phyloP scores from a whole-genome alignment of 441 rosid species.

The Biscutella laevigata region DNA sequence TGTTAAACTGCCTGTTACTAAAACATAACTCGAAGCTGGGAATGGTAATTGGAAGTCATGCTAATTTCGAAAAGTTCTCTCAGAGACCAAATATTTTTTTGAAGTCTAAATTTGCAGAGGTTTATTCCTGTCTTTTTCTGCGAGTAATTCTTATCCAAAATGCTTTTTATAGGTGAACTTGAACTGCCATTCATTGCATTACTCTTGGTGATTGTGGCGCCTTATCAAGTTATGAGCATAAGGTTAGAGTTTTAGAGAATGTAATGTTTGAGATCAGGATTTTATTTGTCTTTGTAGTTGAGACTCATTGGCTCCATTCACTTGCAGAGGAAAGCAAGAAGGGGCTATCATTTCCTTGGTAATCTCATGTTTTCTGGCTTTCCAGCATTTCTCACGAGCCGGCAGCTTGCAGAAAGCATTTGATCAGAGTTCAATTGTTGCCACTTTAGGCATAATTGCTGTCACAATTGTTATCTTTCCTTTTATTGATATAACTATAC shows the following conservation, averaged over 20 bases:
- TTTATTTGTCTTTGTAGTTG: not conserved
- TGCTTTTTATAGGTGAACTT: conserved; percentile 52
- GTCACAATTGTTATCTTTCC: conserved; percentile 40
- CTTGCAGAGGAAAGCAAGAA: conserved; percentile 59
- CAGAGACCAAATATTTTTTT: no score
- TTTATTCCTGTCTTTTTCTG: not conserved
- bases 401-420: conserved; percentile 66
- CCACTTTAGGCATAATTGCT: conserved; percentile 59
- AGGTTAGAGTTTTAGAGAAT: conserved; percentile 39
- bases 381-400: conserved; percentile 74
- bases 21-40: not conserved
- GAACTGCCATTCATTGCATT: conserved; percentile 74
- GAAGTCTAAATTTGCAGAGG: not conserved
- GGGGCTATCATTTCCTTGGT: conserved; percentile 57
- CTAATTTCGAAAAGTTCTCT: not conserved
- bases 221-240: conserved; percentile 49
- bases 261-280: not conserved
- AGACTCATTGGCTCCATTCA: conserved; percentile 3
- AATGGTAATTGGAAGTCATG: not conserved
- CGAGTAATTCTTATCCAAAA: not conserved
- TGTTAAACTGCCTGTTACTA: not conserved
- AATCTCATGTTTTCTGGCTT: conserved; percentile 62
- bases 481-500: conserved; percentile 45
- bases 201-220: conserved; percentile 67
- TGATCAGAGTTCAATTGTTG: conserved; percentile 69